Conservation (phyloP, 2,329 filamentous ascomycete genomes). For the Fusarium pseudocircinatum region DNA sequence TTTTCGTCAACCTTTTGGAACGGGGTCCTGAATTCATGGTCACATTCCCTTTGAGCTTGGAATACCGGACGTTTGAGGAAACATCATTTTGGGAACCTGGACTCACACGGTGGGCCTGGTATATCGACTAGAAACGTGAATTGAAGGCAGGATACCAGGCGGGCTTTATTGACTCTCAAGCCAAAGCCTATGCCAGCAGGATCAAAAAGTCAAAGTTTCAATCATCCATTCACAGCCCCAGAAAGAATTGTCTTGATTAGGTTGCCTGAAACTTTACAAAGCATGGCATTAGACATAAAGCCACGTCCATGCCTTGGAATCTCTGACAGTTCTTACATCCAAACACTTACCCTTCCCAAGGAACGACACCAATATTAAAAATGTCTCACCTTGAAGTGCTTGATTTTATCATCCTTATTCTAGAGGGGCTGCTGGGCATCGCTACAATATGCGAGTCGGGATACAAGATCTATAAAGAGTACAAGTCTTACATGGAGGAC, state of each 20-base stretch:
- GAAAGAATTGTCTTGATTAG: fast-evolving
- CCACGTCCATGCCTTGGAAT: fast-evolving
- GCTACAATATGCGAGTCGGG: not conserved
- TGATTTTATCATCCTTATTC: not conserved
- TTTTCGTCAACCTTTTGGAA: fast-evolving
- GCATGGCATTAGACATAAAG: not conserved
- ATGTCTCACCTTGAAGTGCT: not conserved
- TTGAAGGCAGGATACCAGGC: not conserved
- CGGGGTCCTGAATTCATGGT: not conserved
- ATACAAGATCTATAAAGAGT: not conserved
- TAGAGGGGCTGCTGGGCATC: not conserved
- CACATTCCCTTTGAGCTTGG: not conserved
- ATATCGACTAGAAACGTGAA: not conserved
- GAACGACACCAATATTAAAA: not conserved
- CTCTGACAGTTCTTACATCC: not conserved
- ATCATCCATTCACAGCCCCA: not conserved
- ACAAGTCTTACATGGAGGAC: not conserved
- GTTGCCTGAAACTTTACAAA: not conserved
- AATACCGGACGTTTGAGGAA: not conserved
- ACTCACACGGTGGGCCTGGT: no score
- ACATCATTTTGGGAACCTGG: not conserved
- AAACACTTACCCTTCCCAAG: not conserved
- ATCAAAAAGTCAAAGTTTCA: fast-evolving
- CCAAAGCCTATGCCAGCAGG: fast-evolving
- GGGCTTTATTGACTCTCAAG: not conserved